Base-by-base conservation (phyloP, 2,329 filamentous ascomycete genomes). In the Nothopassalora personata region DNA sequence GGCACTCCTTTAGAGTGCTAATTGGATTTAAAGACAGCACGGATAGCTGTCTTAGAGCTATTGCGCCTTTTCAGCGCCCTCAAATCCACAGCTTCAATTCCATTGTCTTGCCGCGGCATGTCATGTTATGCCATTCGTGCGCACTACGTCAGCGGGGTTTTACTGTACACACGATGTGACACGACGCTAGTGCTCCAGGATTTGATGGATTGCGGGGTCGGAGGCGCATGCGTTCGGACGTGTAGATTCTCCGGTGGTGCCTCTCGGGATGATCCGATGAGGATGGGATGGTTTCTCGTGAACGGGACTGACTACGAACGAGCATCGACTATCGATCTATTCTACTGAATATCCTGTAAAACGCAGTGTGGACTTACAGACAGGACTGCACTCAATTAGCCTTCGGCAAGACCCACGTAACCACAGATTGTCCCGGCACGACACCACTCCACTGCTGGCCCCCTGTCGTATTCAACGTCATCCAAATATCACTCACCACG, bases 391-490 rank as follows among this genome's bases (percentile, higher is more conserved):
- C 13, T 51, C 49, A 34, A 51, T 28, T 51, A 9, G 49, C 49
- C 49, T 51, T 51, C 1, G 64, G 64, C 54, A 66, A 30, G 1
- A 61, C 50, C 64, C 64, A 66, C 56, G 62, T 63, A 7, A 59
- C 56, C 43, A 62, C 53, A 43, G 56, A 58, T 18, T 57, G 49
- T 11, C 31, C 54, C 36, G 62, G 62, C 39, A 64, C 27, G 1
- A 34, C 58, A 1, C 64, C 64, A 48, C 62, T 63, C 62, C 62
- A 66, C 5, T 30, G 49, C 59, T 60, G 46, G 0, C 64, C 64
- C 28, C 62, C 62, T 1, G 36, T 56, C 15, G 58, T 63, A 4
- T 59, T 63, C 34, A 64, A 30, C n/a, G 50, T 55, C 46, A 64
- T n/a, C 28, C 54, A 60, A 7, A 64, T 30, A 23, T 57, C 45